phyloP scores from a whole-genome alignment of 495 filamentous ascomycete species.

The Chaetomidium leptoderma region DNA sequence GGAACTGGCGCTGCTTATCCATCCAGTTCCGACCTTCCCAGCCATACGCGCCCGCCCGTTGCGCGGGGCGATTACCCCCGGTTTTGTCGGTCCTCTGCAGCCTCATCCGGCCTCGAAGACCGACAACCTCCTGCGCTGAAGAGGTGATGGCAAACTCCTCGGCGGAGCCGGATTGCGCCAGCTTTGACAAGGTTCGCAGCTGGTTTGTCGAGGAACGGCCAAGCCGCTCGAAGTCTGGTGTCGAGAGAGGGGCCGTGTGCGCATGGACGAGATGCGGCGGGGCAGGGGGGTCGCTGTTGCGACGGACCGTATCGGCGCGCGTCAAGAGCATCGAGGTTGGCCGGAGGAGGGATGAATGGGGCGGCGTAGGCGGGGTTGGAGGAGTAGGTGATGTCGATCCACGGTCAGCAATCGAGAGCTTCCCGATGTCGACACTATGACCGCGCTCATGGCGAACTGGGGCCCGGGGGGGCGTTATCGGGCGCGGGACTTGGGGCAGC shows the following conservation, averaged over 20 bases:
- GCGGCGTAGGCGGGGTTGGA: constrained; percentile 29
- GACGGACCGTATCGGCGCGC: constrained; percentile 47
- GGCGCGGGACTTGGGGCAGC: constrained; percentile 60
- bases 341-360: constrained; percentile 42
- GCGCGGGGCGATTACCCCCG: constrained; percentile 44
- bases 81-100: constrained; percentile 67
- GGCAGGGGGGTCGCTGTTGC: constrained; percentile 22
- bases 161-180: constrained; percentile 67
- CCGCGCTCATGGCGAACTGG: constrained; percentile 40
- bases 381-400: constrained; percentile 33
- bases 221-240: constrained; percentile 71
- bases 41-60: constrained; percentile 51
- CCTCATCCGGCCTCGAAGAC: constrained; percentile 75
- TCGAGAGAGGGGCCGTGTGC: constrained; percentile 48
- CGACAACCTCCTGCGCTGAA: constrained; percentile 75
- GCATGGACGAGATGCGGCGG: constrained; percentile 42
- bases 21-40: constrained; percentile 95
- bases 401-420: constrained; percentile 38
- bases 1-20: constrained; percentile 94
- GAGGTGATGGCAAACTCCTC: constrained; percentile 77
- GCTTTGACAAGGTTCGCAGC: constrained; percentile 79
- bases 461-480: constrained; percentile 23
- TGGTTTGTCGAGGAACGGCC: constrained; percentile 83
- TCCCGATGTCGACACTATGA: constrained; percentile 51
- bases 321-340: constrained; percentile 53